Percentiles rank a stretch among this genome's conserved stretches.
phyloP scores from a whole-genome alignment of 2,329 filamentous ascomycete species.

The Cryphonectria nitschkei region DNA sequence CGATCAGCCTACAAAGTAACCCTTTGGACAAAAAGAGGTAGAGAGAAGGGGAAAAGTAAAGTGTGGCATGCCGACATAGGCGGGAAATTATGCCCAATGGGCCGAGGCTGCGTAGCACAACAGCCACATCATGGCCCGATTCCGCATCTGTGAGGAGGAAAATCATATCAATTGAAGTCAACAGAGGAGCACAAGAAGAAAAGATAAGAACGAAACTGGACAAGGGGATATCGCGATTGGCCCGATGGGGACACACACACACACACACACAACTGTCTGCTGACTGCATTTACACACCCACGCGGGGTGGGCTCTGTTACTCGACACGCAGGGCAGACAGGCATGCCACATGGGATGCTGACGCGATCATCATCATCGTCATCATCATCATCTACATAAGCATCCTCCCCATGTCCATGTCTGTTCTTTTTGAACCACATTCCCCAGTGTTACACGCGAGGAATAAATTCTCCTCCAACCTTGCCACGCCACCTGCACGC shows the following conservation, averaged over 20 bases:
- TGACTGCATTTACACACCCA: not conserved
- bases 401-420: not conserved
- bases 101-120: not conserved
- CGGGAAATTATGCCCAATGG: not conserved
- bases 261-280: not conserved
- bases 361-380: not conserved
- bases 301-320: not conserved
- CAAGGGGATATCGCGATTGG: not conserved
- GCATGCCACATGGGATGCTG: constrained; percentile 3
- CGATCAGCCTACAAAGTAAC: not conserved
- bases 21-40: not conserved
- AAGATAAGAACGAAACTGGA: not conserved
- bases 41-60: not conserved
- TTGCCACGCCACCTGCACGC: not conserved
- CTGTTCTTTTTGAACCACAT: not conserved
- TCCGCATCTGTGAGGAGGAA: not conserved
- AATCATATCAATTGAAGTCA: not conserved
- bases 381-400: not conserved
- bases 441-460: not conserved
- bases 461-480: not conserved
- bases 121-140: not conserved
- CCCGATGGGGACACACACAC: not conserved
- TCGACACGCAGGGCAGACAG: not conserved
- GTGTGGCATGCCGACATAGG: not conserved
- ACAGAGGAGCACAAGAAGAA: not conserved